Conservation (phyloP, 345 rosid species). For the Syzygium grande region DNA sequence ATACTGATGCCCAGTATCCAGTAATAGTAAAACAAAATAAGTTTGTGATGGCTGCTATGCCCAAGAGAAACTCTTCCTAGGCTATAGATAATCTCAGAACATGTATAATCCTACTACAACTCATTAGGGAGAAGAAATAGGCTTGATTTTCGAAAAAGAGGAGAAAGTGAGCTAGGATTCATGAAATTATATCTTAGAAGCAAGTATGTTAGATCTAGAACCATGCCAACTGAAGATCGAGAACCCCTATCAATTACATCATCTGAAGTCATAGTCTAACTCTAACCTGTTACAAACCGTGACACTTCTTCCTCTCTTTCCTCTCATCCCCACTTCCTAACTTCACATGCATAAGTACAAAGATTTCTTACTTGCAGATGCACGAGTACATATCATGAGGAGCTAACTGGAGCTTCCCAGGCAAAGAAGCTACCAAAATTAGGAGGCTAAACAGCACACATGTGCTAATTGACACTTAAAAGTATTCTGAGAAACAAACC, state of each 20-base stretch:
- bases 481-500: slow-evolving; percentile 37
- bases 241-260: not conserved
- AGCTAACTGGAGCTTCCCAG: not conserved
- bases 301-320: not conserved
- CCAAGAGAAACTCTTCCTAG: not conserved
- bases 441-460: not conserved
- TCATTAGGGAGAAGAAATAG: not conserved
- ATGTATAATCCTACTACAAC: not conserved
- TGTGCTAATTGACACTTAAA: not conserved
- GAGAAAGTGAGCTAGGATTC: not conserved
- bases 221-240: not conserved
- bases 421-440: not conserved
- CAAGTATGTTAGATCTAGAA: not conserved
- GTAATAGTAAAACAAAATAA: not conserved
- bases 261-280: not conserved
- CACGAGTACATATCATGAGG: not conserved
- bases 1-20: not conserved
- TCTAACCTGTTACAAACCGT: not conserved
- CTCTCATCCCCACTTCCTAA: not conserved
- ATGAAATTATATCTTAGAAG: not conserved
- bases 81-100: not conserved
- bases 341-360: not conserved
- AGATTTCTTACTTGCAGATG: not conserved
- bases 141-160: not conserved
- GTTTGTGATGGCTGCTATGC: not conserved